Conservation (phyloP, 768 basidiomycete species). For the Sistotremastrum suecicum region DNA sequence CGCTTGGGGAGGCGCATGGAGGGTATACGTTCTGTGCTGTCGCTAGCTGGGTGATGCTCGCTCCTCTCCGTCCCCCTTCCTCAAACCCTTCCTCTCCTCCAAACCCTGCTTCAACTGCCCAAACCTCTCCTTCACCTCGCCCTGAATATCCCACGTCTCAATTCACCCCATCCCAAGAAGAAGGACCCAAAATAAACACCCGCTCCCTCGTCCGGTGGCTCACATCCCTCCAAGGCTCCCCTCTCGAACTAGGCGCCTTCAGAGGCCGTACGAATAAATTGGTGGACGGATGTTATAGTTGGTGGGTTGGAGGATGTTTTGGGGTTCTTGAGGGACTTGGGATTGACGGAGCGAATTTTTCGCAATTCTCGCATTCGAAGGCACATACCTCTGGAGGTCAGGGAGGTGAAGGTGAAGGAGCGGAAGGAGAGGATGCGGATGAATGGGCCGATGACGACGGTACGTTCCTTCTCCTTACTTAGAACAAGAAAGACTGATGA, state of each 20-base stretch:
- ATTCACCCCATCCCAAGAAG: constrained; percentile 3
- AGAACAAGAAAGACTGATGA: too few species aligned
- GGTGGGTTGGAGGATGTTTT: constrained; percentile 95
- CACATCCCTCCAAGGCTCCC: constrained; percentile 70
- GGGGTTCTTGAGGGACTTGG: constrained; percentile 52
- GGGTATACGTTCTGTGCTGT: constrained; percentile 94
- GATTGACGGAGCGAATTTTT: constrained; percentile 7
- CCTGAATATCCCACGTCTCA: not conserved
- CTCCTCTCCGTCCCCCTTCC: constrained; percentile 30
- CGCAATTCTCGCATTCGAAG: not conserved
- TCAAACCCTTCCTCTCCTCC: not conserved
- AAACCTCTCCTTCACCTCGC: not conserved
- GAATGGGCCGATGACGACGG: constrained; percentile 67
- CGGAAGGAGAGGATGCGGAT: constrained; percentile 11
- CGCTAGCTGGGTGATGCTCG: constrained; percentile 69
- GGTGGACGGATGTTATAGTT: constrained; percentile 99
- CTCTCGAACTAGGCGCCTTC: constrained; percentile 84
- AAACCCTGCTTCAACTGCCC: not conserved
- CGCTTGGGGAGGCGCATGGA: constrained; percentile 92
- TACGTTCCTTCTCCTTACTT: constrained; percentile 14
- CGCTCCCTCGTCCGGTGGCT: constrained; percentile 63
- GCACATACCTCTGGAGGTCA: not conserved
- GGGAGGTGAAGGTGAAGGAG: constrained; percentile 17
- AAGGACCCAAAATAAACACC: constrained; percentile 37
- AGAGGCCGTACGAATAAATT: constrained; percentile 90